Evolutionary conservation across 345 rosid species (phyloP).

Genomic region (Eucalyptus shirleyi): DNA sequence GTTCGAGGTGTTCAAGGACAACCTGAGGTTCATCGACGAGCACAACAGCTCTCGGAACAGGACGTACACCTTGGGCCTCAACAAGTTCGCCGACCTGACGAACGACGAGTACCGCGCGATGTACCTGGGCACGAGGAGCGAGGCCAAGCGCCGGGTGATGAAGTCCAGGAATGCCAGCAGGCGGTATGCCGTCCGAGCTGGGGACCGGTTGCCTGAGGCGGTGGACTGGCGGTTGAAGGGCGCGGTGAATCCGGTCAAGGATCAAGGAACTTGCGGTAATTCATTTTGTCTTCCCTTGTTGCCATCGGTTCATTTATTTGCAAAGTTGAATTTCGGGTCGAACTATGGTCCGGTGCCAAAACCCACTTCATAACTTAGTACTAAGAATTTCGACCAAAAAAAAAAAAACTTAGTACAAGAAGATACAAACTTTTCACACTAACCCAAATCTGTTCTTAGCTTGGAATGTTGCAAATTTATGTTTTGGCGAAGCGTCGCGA

Average conservation of each 20-base stretch:
- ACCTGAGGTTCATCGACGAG: conserved; percentile 23
- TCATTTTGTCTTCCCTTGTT: not conserved
- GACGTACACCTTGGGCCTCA: conserved; percentile 19
- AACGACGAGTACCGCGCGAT: conserved; percentile 30
- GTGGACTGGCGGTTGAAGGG: conserved; percentile 35
- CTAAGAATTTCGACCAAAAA: too few species aligned
- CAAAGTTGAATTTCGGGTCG: not conserved
- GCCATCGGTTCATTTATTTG: not conserved
- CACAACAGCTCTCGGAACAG: conserved; percentile 13
- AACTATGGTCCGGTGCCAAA: not conserved
- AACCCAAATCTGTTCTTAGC: not conserved
- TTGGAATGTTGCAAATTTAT: not conserved
- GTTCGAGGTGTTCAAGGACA: conserved; percentile 33
- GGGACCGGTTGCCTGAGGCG: conserved; percentile 17
- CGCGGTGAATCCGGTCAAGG: conserved; percentile 28
- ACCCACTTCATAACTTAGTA: not conserved
- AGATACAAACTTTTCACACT: too few species aligned
- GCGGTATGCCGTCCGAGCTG: not conserved
- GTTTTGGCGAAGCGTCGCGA: not conserved
- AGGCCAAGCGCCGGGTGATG: conserved; percentile 1
- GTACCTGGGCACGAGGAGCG: conserved; percentile 14
- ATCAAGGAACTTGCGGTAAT: conserved; percentile 32
- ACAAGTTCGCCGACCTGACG: conserved; percentile 28
- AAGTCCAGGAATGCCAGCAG: conserved; percentile 3
- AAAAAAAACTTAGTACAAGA: not conserved